Conservation (phyloP, 768 basidiomycete species). For the Termitomyces sp. region DNA sequence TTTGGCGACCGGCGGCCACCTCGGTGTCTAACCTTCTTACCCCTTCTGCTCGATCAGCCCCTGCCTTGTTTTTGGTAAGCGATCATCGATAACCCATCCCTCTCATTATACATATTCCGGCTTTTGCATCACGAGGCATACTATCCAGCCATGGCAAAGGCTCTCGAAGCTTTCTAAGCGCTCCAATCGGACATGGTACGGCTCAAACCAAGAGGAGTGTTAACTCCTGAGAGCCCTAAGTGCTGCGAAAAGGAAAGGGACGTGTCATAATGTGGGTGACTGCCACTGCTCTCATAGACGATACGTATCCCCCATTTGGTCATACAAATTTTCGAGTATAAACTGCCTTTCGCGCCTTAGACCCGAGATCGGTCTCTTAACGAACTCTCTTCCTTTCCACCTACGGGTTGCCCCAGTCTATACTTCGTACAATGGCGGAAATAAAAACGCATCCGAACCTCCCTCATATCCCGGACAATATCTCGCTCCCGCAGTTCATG, state of each 20-base stretch:
- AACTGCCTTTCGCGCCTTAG: conserved; percentile 3
- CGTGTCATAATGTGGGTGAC: conserved; percentile 6
- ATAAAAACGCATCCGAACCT: conserved; percentile 24
- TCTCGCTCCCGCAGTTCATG: conserved; percentile 54
- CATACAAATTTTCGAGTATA: conserved; percentile 8
- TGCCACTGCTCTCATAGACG: conserved; percentile 1
- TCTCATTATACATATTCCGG: not conserved
- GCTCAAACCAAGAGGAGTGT: conserved; percentile 8
- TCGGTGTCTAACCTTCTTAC: conserved; percentile 6
- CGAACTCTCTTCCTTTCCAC: conserved; percentile 4
- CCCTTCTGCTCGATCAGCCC: conserved; percentile 7
- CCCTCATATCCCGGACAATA: conserved; percentile 44
- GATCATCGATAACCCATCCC: conserved; percentile 4
- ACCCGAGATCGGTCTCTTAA: not conserved
- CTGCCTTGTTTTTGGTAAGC: conserved; percentile 6
- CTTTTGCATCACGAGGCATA: conserved; percentile 11
- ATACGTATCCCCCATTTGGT: conserved; percentile 12
- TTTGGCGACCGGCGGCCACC: conserved; percentile 15
- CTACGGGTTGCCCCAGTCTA: conserved; percentile 2
- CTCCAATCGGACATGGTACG: conserved; percentile 14
- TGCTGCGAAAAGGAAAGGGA: conserved; percentile 12
- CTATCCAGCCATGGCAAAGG: not conserved
- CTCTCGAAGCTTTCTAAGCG: conserved; percentile 9
- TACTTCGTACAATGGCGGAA: conserved; percentile 20
- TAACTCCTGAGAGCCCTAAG: conserved; percentile 8